These are phyloP conservation scores for Colletotrichum orbiculare DNA, from an alignment of 2,329 filamentous ascomycete species.

Conservation along the genomic window DNA sequence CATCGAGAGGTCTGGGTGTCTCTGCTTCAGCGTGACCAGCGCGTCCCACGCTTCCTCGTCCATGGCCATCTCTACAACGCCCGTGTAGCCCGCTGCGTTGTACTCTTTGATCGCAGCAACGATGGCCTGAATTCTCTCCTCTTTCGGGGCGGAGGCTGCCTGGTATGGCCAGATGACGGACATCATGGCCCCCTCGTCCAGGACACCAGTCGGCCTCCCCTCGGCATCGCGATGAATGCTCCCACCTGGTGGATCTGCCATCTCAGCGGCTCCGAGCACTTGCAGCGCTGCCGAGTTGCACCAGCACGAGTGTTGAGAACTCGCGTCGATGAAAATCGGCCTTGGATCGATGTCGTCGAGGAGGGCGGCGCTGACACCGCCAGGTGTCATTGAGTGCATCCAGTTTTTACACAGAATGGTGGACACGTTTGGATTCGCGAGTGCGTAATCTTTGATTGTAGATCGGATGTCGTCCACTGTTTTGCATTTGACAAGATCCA, in stretches of 20 bases:
- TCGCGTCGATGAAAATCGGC: constrained; percentile 57
- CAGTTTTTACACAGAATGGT: constrained; percentile 55
- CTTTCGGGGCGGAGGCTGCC: constrained; percentile 47
- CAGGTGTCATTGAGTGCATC: constrained; percentile 57
- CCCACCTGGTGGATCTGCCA: constrained; percentile 53
- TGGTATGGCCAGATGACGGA: constrained; percentile 56
- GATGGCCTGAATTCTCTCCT: constrained; percentile 51
- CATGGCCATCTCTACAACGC: constrained; percentile 61
- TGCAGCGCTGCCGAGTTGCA: constrained; percentile 56
- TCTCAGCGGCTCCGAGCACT: constrained; percentile 51
- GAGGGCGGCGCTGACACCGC: constrained; percentile 51
- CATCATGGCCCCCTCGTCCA: constrained; percentile 54
- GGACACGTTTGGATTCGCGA: constrained; percentile 47
- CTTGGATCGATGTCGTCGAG: constrained; percentile 56
- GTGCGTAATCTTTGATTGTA: constrained; percentile 48
- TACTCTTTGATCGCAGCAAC: constrained; percentile 52
- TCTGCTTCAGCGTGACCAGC: constrained; percentile 40
- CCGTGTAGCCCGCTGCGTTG: constrained; percentile 53
- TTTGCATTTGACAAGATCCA: constrained; percentile 49
- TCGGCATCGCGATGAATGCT: constrained; percentile 52
- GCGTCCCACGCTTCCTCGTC: constrained; percentile 56
- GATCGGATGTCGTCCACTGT: constrained; percentile 50
- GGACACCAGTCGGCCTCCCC: constrained; percentile 52
- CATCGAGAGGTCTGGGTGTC: constrained; percentile 43
- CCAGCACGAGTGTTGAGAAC: constrained; percentile 57